Conservation (phyloP, 2,329 filamentous ascomycete species). For the Trichoderma sp. region DNA sequence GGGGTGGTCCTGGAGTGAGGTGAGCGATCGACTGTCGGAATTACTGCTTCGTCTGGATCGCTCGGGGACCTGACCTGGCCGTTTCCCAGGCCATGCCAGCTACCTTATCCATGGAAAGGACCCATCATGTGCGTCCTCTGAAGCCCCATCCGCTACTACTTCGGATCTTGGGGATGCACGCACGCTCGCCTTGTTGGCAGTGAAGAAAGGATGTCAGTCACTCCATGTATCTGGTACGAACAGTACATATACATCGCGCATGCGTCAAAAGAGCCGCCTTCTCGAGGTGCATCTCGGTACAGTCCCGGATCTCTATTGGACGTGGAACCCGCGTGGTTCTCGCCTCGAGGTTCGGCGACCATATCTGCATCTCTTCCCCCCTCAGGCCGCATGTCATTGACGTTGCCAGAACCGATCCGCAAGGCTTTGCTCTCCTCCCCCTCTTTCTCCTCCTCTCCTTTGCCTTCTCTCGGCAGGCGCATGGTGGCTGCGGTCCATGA, state of each 20-base stretch:
- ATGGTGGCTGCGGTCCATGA: neutral
- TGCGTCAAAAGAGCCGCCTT: slow-evolving; percentile 18
- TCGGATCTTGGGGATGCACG: slow-evolving; percentile 5
- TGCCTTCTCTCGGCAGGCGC: neutral
- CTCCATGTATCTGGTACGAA: slow-evolving; percentile 13
- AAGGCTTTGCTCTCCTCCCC: neutral
- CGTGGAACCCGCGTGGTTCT: slow-evolving; percentile 13
- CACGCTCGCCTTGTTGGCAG: neutral
- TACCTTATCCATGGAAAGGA: neutral
- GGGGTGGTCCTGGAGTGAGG: slow-evolving; percentile 16
- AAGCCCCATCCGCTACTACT: slow-evolving; percentile 11
- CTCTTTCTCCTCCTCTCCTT: neutral
- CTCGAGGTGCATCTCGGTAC: slow-evolving; percentile 19
- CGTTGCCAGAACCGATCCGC: slow-evolving; percentile 3
- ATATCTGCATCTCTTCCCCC: slow-evolving; percentile 15
- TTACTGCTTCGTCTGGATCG: neutral
- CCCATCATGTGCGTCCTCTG: slow-evolving; percentile 19
- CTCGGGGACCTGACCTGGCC: slow-evolving; percentile 7
- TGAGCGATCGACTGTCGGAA: slow-evolving; percentile 24
- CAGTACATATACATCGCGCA: neutral
- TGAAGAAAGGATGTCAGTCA: slow-evolving; percentile 4
- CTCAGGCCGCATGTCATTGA: slow-evolving; percentile 1
- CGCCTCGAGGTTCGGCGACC: slow-evolving; percentile 6
- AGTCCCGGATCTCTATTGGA: slow-evolving; percentile 18
- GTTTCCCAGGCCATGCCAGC: slow-evolving; percentile 21